Conservation (phyloP, 805 yeast species). For the Yarrowia bubula region DNA sequence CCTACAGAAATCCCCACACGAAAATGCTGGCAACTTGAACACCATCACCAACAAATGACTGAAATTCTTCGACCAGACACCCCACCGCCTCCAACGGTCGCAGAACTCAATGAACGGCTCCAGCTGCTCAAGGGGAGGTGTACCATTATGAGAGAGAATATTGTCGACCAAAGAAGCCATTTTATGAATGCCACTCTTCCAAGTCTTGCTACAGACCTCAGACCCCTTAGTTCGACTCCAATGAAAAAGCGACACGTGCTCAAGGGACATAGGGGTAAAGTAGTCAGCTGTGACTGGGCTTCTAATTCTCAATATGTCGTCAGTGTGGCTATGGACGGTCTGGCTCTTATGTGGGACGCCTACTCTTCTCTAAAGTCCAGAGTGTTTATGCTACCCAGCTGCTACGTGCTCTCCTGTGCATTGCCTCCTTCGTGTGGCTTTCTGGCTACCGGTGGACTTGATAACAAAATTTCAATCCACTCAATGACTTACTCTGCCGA, state of each 20-base stretch:
- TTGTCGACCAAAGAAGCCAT: background rate
- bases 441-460: constrained; percentile 81
- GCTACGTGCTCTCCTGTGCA: constrained; percentile 77
- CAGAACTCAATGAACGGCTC: background rate
- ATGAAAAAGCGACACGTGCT: background rate
- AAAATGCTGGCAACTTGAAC: background rate
- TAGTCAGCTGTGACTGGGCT: constrained; percentile 69
- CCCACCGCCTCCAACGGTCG: background rate
- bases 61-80: constrained; percentile 4
- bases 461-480: constrained; percentile 48
- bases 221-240: background rate
- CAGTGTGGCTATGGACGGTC: constrained; percentile 85
- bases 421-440: constrained; percentile 62
- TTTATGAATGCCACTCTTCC: constrained; percentile 12
- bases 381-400: constrained; percentile 69
- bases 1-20: background rate
- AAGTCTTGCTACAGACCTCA: background rate
- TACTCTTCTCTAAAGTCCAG: constrained; percentile 65
- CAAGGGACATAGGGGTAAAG: constrained; percentile 68
- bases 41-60: background rate
- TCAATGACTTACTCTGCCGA: background rate
- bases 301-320: constrained; percentile 57
- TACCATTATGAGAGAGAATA: background rate
- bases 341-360: constrained; percentile 79
- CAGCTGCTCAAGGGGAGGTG: background rate